These are phyloP conservation scores for Linaria vulgaris DNA, from an alignment of 257 asterid species.

Conservation along the genomic window DNA sequence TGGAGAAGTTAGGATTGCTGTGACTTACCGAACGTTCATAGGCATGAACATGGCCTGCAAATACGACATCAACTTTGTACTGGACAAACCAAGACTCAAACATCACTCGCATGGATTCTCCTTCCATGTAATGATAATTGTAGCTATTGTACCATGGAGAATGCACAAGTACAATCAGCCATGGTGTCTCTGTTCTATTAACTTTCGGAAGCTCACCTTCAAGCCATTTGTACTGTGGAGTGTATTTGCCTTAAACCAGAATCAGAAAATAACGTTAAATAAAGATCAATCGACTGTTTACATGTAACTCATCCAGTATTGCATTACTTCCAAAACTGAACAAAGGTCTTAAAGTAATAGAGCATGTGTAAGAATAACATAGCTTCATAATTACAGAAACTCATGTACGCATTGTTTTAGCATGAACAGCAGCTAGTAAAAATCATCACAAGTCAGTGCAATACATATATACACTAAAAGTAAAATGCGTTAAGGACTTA, in stretches of 20 bases:
- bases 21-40: slow-evolving; percentile 75
- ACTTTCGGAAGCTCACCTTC: slow-evolving; percentile 69
- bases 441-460: too few relatives aligned
- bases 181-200: slow-evolving; percentile 79
- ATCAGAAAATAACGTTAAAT: neutral
- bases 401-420: too few relatives aligned
- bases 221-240: slow-evolving; percentile 83
- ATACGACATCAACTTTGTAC: slow-evolving; percentile 82
- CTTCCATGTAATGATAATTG: slow-evolving; percentile 82
- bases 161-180: slow-evolving; percentile 84
- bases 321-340: too few relatives aligned
- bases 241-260: slow-evolving; percentile 66
- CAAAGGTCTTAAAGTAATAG: too few relatives aligned
- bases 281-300: too few relatives aligned
- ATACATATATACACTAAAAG: too few relatives aligned
- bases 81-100: slow-evolving; percentile 71
- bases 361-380: too few relatives aligned
- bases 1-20: slow-evolving; percentile 5
- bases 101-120: slow-evolving; percentile 95
- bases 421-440: too few relatives aligned
- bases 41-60: slow-evolving; percentile 93
- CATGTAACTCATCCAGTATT: too few relatives aligned
- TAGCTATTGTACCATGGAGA: slow-evolving; percentile 97
- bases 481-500: too few relatives aligned
- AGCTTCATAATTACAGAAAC: too few relatives aligned